Conservation (phyloP, 768 basidiomycete genomes). For the Lanmaoa pseudosensibilis region DNA sequence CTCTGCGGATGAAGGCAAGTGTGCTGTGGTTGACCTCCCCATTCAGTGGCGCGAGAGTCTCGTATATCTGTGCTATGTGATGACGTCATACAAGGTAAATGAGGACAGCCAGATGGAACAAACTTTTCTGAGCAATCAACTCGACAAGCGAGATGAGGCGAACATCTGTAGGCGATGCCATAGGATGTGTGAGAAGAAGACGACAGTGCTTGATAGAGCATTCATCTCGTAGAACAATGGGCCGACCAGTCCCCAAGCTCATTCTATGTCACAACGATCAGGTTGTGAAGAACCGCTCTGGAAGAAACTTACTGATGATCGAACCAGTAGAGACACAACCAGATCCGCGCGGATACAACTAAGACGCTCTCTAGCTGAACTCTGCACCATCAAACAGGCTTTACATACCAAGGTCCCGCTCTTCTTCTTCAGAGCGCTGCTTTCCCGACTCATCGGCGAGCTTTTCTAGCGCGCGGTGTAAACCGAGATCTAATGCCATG, state of each 20-base stretch:
- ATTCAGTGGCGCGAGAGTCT: conserved; percentile 81
- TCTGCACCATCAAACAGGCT: background rate
- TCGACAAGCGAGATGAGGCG: conserved; percentile 86
- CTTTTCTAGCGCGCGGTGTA: conserved; percentile 91
- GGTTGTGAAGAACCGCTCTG: background rate
- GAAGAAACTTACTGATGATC: conserved; percentile 77
- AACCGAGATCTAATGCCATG: conserved; percentile 91
- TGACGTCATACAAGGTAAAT: conserved; percentile 2
- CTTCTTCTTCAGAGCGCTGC: conserved; percentile 74
- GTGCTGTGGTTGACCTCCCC: conserved; percentile 86
- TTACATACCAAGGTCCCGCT: conserved; percentile 75
- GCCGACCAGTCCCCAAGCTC: conserved; percentile 89
- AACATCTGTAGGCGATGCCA: conserved; percentile 89
- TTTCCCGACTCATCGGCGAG: conserved; percentile 71
- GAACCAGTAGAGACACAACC: conserved; percentile 95
- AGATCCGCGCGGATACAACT: conserved; percentile 92
- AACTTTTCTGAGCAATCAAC: conserved; percentile 89
- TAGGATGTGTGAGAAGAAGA: conserved; percentile 75
- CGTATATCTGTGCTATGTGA: conserved; percentile 82
- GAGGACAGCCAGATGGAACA: conserved; percentile 21
- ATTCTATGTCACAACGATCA: conserved; percentile 50
- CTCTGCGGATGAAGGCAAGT: conserved; percentile 82
- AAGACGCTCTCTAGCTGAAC: conserved; percentile 10
- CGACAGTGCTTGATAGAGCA: conserved; percentile 84
- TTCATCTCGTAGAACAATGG: conserved; percentile 88